Evolutionary conservation across 2,329 filamentous ascomycete species (phyloP), one percentile per base, ranked within the genome.

Genomic region (Aplosporella prunicola): DNA sequence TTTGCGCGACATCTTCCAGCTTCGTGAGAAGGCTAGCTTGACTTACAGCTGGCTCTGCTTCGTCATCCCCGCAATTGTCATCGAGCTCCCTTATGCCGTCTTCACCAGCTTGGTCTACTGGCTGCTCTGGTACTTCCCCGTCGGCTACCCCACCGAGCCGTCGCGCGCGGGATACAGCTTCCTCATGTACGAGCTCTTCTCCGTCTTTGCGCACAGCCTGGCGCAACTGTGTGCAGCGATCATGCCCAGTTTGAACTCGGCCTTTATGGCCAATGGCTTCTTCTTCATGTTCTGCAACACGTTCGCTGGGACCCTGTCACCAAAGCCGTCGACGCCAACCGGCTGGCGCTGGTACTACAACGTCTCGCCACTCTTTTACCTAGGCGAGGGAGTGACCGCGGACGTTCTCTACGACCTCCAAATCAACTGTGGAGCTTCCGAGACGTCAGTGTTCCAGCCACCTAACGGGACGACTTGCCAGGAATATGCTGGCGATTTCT

Each of bases 71-170:
- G 22, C 5, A 20, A 33, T 32, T 23, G 16, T 84, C 1, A 76
- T 73, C n/a, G 82, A 88, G 55, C 66, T 87, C 0, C 82, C 82
- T 0, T 84, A 83, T 45, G 70, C 72, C 0, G 60, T 84, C 10
- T 52, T 83, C 5, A 74, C 75, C 1, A 80, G 76, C 0, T 74
- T 69, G 0, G 52, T 82, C 18, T 83, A 79, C 60, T 83, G 51
- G 56, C 56, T 51, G 47, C 59, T 55, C 35, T 55, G 68, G 68
- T 74, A 72, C 50, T 72, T 67, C 53, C 63, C 67, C 18, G 15
- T 35, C 23, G 32, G 32, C 14, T 35, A 27, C 32, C 32, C 32
- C 10, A n/a, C n/a, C 6, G 10, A 15, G 7, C 2, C 32, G 5
- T 4, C 32, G 2, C 10, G 14, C 15, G 49, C 67, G 14, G 63